These are phyloP conservation scores for Ophiostoma piceae DNA, from an alignment of 2,329 filamentous ascomycete species.

Conservation along the genomic window DNA sequence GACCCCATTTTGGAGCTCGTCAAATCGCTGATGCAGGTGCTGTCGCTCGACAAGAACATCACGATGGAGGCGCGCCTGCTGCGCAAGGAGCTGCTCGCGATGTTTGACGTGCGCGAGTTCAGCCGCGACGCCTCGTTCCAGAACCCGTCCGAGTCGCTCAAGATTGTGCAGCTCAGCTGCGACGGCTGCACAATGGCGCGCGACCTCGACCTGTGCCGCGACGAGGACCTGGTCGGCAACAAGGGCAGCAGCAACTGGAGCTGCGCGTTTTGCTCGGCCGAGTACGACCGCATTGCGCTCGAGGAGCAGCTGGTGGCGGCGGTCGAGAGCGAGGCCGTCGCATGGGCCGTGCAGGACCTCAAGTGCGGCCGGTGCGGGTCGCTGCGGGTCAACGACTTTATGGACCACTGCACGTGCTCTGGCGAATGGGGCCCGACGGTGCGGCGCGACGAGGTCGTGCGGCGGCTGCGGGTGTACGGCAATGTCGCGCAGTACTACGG, in stretches of 20 bases:
- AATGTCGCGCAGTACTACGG: constrained; percentile 74
- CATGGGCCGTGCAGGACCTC: constrained; percentile 86
- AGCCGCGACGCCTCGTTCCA: constrained; percentile 78
- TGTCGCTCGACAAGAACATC: constrained; percentile 86
- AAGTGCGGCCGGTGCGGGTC: constrained; percentile 69
- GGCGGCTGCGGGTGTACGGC: constrained; percentile 62
- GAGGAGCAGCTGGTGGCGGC: constrained; percentile 77
- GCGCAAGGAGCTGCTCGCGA: constrained; percentile 77
- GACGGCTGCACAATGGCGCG: constrained; percentile 83
- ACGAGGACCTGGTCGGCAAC: constrained; percentile 63
- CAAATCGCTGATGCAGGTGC: constrained; percentile 86
- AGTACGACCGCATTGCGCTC: constrained; percentile 71
- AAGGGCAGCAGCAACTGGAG: constrained; percentile 51
- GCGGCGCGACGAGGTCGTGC: constrained; percentile 59
- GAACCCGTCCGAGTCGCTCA: constrained; percentile 74
- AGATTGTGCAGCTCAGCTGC: constrained; percentile 72
- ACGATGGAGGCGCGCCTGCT: constrained; percentile 81
- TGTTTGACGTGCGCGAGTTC: constrained; percentile 96
- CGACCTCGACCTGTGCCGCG: constrained; percentile 87
- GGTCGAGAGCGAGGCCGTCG: constrained; percentile 67
- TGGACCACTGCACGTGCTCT: constrained; percentile 92
- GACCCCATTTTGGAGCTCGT: constrained; percentile 87
- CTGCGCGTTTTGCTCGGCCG: constrained; percentile 68
- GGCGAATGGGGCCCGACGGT: constrained; percentile 76
- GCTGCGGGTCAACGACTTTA: constrained; percentile 82